phyloP scores from a whole-genome alignment of 1,139 yeast species.

The Taiozyma sp. region DNA sequence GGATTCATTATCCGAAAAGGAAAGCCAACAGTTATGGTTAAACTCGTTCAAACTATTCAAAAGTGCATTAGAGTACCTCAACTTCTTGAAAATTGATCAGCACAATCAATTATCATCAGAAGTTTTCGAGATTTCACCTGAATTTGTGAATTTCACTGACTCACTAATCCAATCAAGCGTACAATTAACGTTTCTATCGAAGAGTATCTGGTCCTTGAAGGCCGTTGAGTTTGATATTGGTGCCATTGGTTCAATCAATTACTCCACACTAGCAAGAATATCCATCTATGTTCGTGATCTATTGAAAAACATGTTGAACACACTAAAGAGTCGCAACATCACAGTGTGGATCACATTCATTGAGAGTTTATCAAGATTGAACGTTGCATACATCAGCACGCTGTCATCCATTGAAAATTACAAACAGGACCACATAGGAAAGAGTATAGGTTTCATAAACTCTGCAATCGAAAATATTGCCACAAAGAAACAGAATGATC shows the following conservation, averaged over 20 bases:
- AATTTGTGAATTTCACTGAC: conserved; percentile 7
- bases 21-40: conserved; percentile 12
- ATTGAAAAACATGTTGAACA: conserved; percentile 7
- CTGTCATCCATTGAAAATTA: conserved; percentile 19
- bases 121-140: conserved; percentile 6
- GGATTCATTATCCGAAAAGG: neutral
- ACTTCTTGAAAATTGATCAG: conserved; percentile 7
- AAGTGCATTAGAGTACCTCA: conserved; percentile 13
- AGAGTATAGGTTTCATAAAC: conserved; percentile 19
- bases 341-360: conserved; percentile 8
- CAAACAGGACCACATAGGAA: conserved; percentile 21
- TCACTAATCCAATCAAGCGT: conserved; percentile 5
- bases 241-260: conserved; percentile 13
- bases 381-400: conserved; percentile 11
- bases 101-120: neutral
- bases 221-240: conserved; percentile 10
- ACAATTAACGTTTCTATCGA: conserved; percentile 18
- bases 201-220: conserved; percentile 14
- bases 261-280: conserved; percentile 19
- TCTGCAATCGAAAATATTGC: conserved; percentile 14
- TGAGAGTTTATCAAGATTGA: conserved; percentile 6
- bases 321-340: neutral
- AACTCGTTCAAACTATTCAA: conserved; percentile 17
- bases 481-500: conserved; percentile 1
- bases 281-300: conserved; percentile 14